Base-by-base conservation (phyloP, 805 yeast species). In the Teunomyces kruisii region DNA sequence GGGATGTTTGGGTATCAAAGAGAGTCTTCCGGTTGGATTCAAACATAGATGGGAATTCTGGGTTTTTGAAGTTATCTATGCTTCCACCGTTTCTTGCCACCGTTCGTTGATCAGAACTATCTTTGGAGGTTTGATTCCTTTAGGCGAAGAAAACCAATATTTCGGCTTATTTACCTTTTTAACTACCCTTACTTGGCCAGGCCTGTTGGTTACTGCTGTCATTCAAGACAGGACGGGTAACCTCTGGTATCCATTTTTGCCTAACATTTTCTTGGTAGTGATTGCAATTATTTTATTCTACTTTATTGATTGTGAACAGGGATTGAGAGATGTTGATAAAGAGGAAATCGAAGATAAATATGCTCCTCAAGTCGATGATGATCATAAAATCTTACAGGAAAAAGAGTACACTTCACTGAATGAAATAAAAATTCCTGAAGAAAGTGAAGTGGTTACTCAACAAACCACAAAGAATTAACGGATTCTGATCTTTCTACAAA, bases 41-140 rank as follows among this genome's bases (percentile, higher is more conserved):
- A 70, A 69, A 45, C 62, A 64, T 40, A 42, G 75, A 17, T 67
- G 74, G 71, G 75, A 71, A 48, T 71, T 71, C 42, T 71, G 76
- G 75, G 17, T 62, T 0, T 65, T 68, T 49, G 74, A 68, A 36
- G 64, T 69, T 0, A 46, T 70, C 12, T 67, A 64, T 43, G 57
- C 70, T 9, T 54, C 64, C 2, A 41, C 67, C 1, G 62, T 71
- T 9, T 63, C 70, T 6, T 62, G 72, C 1, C 48, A 70, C 32
- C 54, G 75, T 36, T 59, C 70, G 0, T 43, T 71, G 39, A 68
- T 68, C 40, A 56, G 76, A 47, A 58, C 63, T 0, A 53, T 68
- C 0, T 71, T 70, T 43, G 65, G 70, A 28, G 53, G 71, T 0
- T 52, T 72, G 42, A 50, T 72, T 12, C 76, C 76, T 1, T 61